phyloP scores from a whole-genome alignment of 2,329 filamentous ascomycete genomes.

The Waltergamsia citrina region DNA sequence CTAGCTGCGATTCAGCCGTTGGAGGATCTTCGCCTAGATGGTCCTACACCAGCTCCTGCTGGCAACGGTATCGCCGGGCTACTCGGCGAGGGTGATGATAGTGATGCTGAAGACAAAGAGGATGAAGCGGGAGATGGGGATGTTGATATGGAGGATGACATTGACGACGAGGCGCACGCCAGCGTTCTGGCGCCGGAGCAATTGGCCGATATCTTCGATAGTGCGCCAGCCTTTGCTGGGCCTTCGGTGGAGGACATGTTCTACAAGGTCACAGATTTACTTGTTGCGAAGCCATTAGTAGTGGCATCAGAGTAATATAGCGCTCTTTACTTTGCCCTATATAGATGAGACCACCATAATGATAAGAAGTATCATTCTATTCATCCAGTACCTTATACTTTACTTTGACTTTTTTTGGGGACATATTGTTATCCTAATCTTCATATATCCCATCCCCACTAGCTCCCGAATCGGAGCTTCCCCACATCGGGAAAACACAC shows the following conservation, averaged over 20 bases:
- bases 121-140: constrained; percentile 22
- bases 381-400: too few species aligned
- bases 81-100: constrained; percentile 21
- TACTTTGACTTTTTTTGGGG: too few species aligned
- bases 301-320: constrained; percentile 9
- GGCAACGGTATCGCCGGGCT: constrained; percentile 12
- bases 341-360: too few species aligned
- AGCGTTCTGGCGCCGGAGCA: constrained; percentile 57
- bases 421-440: too few species aligned
- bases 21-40: constrained; percentile 40
- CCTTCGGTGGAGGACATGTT: constrained; percentile 69
- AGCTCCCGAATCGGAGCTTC: too few species aligned
- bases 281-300: constrained; percentile 44
- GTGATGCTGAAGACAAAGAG: constrained; percentile 16
- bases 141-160: constrained; percentile 33
- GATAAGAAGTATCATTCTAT: too few species aligned
- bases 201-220: constrained; percentile 61
- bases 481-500: too few species aligned
- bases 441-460: too few species aligned
- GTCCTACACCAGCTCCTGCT: constrained; percentile 8
- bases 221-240: constrained; percentile 57
- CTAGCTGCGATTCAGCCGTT: constrained; percentile 45
- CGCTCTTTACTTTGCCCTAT: too few species aligned
- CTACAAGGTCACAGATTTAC: constrained; percentile 54
- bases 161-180: constrained; percentile 28